Base-by-base conservation (phyloP, 257 asterid genomes). In the Solanum raphanifolium region DNA sequence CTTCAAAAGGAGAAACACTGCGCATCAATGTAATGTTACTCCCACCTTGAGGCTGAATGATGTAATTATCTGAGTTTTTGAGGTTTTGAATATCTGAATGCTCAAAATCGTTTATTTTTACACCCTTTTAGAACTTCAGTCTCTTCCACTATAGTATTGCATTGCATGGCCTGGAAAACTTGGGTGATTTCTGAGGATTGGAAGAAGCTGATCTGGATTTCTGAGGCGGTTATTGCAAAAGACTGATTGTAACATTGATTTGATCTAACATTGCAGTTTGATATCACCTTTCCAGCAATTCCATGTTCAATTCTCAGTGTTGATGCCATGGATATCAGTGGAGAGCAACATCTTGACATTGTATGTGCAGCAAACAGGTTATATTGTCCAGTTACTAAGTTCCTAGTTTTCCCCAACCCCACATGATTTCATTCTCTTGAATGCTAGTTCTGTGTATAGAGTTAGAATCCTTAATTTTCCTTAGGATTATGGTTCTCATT, bases 281-380 rank as follows among this genome's bases (percentile, higher is more conserved):
- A 97, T 92, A 95, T 97, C 89, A 97, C 99, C 87, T 96, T 97
- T 88, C 99, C 99, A 58, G 98, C 98, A 79, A 96, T 97, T 87
- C 91, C 99, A 27, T 97, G 99, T 87, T 97, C 99, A 83, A 94
- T 95, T 48, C 89, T 97, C 91, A 97, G 99, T 89, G 90, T 97
- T 81, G 99, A 97, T 92, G 99, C 98, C 88, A 97, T 97, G 98
- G 99, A 97, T 93, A 96, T 97, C 78, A 94, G 99, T 87, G 99
- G 99, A 90, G 99, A 96, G 94, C 98, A 97, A 90, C 99, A 97
- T 90, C 94, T 97, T 90, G 99, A 97, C 88, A 95, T 97, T 62
- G 99, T 97, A 96, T 86, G 99, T 91, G 69, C 69, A 82, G 20
- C 9, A 82, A 81, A 48, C 85, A 82, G 85, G 85, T 82, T 82